These are phyloP conservation scores for Eucalyptus guilfoylei DNA, from an alignment of 345 rosid species.

Conservation along the genomic window DNA sequence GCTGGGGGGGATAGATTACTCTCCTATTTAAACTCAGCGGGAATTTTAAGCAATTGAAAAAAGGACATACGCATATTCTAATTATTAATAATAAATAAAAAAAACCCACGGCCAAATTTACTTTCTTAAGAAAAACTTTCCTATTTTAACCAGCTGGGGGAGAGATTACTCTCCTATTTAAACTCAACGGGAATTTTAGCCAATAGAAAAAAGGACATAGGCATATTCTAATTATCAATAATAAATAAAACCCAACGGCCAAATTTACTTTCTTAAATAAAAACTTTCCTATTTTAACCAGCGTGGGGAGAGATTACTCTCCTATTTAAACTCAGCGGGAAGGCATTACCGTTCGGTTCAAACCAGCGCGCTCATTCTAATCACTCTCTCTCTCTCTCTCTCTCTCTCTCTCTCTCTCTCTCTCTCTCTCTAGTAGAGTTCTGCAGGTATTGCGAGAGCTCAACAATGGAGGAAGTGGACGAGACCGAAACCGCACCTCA, in stretches of 20 bases:
- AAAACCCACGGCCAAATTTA: background rate
- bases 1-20: too few relatives aligned
- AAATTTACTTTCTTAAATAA: background rate
- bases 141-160: too few relatives aligned
- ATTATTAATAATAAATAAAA: background rate
- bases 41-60: too few relatives aligned
- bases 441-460: background rate
- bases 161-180: too few relatives aligned
- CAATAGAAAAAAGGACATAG: background rate
- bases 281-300: background rate
- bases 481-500: conserved; percentile 53
- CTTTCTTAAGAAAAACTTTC: too few relatives aligned
- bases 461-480: conserved; percentile 49
- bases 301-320: background rate
- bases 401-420: background rate
- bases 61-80: background rate
- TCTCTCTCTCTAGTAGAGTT: background rate
- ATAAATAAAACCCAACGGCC: background rate
- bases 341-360: background rate
- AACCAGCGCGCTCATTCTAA: background rate
- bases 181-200: background rate
- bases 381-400: background rate
- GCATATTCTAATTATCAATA: background rate
- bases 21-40: too few relatives aligned
- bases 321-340: background rate